Base-by-base conservation (phyloP, 495 filamentous ascomycete genomes). In the Lasiosphaeria ovina region DNA sequence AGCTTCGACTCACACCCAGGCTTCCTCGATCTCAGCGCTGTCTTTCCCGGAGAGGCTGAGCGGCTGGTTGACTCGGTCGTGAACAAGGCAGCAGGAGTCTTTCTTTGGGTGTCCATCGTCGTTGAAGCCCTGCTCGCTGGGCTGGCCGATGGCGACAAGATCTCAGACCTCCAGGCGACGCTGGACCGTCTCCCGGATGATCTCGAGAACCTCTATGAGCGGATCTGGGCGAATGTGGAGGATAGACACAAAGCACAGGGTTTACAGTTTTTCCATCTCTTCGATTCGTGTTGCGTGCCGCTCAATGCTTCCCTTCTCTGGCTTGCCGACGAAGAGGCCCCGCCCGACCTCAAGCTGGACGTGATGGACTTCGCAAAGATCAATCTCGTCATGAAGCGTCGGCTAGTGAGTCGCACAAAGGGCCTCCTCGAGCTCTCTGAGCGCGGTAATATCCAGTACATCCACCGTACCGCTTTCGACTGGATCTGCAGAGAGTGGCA, bases 61-160 rank as follows among this genome's bases (percentile, higher is more conserved):
- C 10, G 12, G 14, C 47, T 62, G 1, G 33, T 62, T n/a, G 11
- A 44, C 8, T n/a, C 4, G 3, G 31, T 56, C 6, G 35, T 34
- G 10, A 14, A 42, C 11, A 55, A 55, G 16, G 45, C 59, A 1
- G 32, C 24, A 7, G 54, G 59, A 1, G 59, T 62, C 4, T 62
- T 62, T 57, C 59, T 62, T 12, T 62, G 59, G 59, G 59, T 62
- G 9, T 45, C 36, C 1, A 11, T 57, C 8, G 59, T 62, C 3
- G 54, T 57, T 17, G 16, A 32, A 16, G 8, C 35, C 3, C 36
- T 56, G 5, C 54, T 56, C 1, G 9, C 3, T 4, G 36, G 36
- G 0, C 54, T 56, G 16, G n/a, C 36, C 4, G 54, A 56, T 7
- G 54, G 54, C 3, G 54, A 56, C 14, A 31, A n/a, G 10, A 16